Percentiles rank a stretch among this genome's conserved stretches.
phyloP scores from a whole-genome alignment of 2,329 filamentous ascomycete genomes.

The Fusarium coffeatum region DNA sequence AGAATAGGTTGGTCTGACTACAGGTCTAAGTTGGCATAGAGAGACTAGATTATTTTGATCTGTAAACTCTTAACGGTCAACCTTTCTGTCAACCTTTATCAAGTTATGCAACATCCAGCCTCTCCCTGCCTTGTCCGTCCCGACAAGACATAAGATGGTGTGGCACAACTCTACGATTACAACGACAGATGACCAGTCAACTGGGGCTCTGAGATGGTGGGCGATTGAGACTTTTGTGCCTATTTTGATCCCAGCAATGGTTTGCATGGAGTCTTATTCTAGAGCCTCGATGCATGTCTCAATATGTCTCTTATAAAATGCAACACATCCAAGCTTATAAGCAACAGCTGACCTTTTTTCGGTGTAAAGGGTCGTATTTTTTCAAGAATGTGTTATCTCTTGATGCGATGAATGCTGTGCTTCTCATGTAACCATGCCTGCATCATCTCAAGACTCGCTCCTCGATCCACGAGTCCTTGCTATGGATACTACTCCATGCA shows the following conservation, averaged over 20 bases:
- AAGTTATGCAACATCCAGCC: conserved; percentile 16
- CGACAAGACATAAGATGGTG: conserved; percentile 31
- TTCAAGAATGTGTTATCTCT: not conserved
- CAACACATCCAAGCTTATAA: conserved; percentile 26
- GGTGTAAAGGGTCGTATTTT: conserved; percentile 11
- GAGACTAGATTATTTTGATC: too few relatives aligned
- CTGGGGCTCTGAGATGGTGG: conserved; percentile 29
- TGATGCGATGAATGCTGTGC: conserved; percentile 18
- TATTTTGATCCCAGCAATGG: conserved; percentile 15
- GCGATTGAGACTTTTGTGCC: conserved; percentile 38
- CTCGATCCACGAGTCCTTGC: conserved; percentile 39
- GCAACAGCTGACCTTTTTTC: conserved; percentile 27
- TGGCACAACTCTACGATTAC: conserved; percentile 24
- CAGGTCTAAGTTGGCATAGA: rapidly evolving
- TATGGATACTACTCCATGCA: conserved; percentile 1
- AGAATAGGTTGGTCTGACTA: not conserved
- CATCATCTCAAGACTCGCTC: conserved; percentile 37
- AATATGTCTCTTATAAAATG: conserved; percentile 22
- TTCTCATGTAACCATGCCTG: conserved; percentile 25
- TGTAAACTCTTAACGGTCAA: not conserved
- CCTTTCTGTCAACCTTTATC: not conserved
- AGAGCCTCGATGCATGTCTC: conserved; percentile 28
- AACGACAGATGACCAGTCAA: conserved; percentile 40
- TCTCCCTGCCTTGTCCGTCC: conserved; percentile 20
- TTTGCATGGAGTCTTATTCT: conserved; percentile 10